A percentile compares a stretch with the other conserved stretches of the same genome.
Conservation (phyloP, 2,329 filamentous ascomycete genomes). For the Fusarium newnesense region DNA sequence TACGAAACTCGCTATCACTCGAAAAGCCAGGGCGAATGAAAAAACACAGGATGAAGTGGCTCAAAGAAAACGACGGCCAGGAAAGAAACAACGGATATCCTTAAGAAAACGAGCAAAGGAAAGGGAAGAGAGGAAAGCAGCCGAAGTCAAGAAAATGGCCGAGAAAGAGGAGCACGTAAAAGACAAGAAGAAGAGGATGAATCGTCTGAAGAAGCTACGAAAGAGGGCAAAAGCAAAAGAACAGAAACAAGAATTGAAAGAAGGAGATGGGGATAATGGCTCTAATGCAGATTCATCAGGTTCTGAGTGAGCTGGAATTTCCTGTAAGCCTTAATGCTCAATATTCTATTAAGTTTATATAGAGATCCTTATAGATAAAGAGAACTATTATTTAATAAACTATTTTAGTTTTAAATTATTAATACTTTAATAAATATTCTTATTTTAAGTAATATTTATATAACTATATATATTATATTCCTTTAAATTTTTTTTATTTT, state of each 20-base stretch:
- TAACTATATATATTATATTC: neutral
- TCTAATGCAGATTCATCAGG: constrained; percentile 24
- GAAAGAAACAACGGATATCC: constrained; percentile 69
- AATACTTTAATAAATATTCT: too few species aligned
- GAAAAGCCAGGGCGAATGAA: constrained; percentile 36
- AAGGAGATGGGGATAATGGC: constrained; percentile 36
- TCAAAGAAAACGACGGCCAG: constrained; percentile 57
- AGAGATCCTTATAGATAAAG: neutral
- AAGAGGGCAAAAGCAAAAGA: constrained; percentile 67
- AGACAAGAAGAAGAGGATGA: constrained; percentile 72
- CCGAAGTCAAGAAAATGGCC: constrained; percentile 51
- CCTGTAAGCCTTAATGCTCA: neutral
- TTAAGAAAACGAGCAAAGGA: constrained; percentile 58
- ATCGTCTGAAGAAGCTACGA: constrained; percentile 69
- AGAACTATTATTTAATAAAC: neutral
- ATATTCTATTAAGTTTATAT: neutral
- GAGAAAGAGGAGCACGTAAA: constrained; percentile 66
- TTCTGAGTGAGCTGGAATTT: constrained; percentile 19
- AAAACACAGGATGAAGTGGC: constrained; percentile 21
- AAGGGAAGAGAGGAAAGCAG: constrained; percentile 53
- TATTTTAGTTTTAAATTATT: neutral
- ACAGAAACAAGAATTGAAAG: constrained; percentile 54
- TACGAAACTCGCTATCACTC: constrained; percentile 53
- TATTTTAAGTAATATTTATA: neutral
- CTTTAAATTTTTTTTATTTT: too few species aligned